Evolutionary conservation across 352 stramenopile species (phyloP).

Genomic region (Phytopythium chamaehyphon): DNA sequence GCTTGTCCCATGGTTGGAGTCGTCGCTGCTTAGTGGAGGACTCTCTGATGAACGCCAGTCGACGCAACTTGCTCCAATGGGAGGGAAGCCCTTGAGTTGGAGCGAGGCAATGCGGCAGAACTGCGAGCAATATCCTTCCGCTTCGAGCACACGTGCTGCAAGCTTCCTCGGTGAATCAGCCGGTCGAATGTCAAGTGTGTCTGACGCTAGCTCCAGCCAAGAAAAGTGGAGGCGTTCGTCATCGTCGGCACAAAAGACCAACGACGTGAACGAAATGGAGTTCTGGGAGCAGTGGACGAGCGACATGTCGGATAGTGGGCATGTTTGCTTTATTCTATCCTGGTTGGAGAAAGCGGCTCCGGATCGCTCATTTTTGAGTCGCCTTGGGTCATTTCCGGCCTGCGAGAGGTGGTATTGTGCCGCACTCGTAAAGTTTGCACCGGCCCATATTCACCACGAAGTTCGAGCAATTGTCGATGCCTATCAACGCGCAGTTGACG

Average conservation of each 20-base stretch:
- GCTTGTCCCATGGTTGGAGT: conserved; percentile 79
- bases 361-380: conserved; percentile 75
- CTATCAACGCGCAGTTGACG: conserved; percentile 8
- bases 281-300: conserved; percentile 56
- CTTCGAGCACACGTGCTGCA: conserved; percentile 3
- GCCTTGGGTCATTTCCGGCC: conserved; percentile 61
- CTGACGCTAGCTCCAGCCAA: conserved; percentile 2
- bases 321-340: conserved; percentile 51
- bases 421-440: conserved; percentile 77
- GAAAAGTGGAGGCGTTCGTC: conserved; percentile 7
- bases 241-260: conserved; percentile 9
- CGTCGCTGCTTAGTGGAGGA: conserved; percentile 70
- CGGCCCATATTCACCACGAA: conserved; percentile 69
- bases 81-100: conserved; percentile 22
- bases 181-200: conserved; percentile 5
- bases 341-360: conserved; percentile 76
- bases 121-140: conserved; percentile 18
- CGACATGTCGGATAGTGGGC: conserved; percentile 56
- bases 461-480: conserved; percentile 55
- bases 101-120: conserved; percentile 32
- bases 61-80: background rate
- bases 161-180: conserved; percentile 1
- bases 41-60: conserved; percentile 13
- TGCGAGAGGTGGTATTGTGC: conserved; percentile 72
- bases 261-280: conserved; percentile 28